Evolutionary conservation across 139 green algal genomes (phyloP), one percentile per base, ranked within the genome.

Genomic region (Coccomyxa sp.): DNA sequence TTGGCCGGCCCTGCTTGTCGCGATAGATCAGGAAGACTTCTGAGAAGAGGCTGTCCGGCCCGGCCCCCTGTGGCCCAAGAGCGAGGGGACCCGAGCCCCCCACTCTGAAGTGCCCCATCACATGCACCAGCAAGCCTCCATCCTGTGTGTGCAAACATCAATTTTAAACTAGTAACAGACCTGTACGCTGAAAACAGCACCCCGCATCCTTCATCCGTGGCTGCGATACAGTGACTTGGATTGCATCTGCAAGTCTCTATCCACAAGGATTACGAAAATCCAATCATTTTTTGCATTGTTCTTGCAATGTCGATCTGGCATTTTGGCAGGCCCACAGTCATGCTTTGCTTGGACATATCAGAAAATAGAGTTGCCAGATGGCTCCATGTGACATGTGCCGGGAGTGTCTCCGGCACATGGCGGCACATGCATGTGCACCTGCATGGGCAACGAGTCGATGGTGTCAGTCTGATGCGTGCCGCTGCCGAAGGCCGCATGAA

Each of bases 401-500:
- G 38, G 38, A 51, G 38, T 7, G 38, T 51, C 3, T 51, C 38
- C 7, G 38, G 3, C 38, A 7, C 38, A 51, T 51, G 38, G 3
- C 7, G 38, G 3, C 38, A 7, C 38, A 51, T 51, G 38, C 38
- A 51, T 3, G 3, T 51, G 38, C 38, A 51, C 77, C 51, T 71
- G 77, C 13, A 45, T 13, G 12, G 15, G 15, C 79, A 77, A 13
- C 15, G 59, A 30, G 14, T 82, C 11, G 15, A 63, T 76, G 15
- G 63, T 13, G n/a, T 82, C 30, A 4, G 76, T 27, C 0, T 66
- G n/a, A 15, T 60, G 14, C 25, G 78, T 79, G n/a, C 77, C 71
- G 67, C 80, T 77, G 21, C 87, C 82, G 51, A 84, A 79, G 25
- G 82, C 77, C 25, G 79, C 67, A 27, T 86, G 81, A 63, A 82